Evolutionary conservation across 1,139 yeast species (phyloP), one percentile per base, ranked within the genome.

Genomic region (Geotrichum cucujoidarum): DNA sequence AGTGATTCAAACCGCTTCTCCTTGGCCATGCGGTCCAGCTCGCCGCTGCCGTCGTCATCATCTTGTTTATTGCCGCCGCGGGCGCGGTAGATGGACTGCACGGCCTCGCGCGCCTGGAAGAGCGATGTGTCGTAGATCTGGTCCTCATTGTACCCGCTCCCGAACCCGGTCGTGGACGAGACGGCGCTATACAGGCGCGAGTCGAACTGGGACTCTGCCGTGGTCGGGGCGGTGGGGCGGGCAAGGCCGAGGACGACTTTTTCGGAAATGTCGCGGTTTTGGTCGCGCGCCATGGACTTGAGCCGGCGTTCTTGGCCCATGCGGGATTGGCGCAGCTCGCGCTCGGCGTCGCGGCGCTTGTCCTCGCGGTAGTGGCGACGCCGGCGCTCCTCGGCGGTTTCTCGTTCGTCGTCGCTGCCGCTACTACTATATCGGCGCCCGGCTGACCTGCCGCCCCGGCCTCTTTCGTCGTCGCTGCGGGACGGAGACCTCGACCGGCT

Each of bases 111-210:
- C 2, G 72, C 75, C 36, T 68, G 66, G 58, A 80, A 81, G 30
- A 81, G 61, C 1, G 85, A 79, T 47, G 64, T 70, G 54, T 78
- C 83, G 55, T 81, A 81, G 2, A 77, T 65, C 55, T 75, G 77
- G 48, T 75, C 80, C 31, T 72, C 75, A 49, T 68, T 66, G 46
- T 68, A 67, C 33, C 69, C 66, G 5, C 69, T 64, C 16, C 70
- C 65, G 3, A 58, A 53, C 2, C 54, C 57, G 4, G 54, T 55
- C 1, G 68, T 55, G 10, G 62, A 61, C 2, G 77, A 71, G 4
- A 74, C 74, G 34, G 72, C 72, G 10, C 75, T 62, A 54, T 72
- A 78, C 30, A 81, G 60, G 21, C 83, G 68, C 0, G 83, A 72
- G 58, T 81, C 87, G 56, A 76, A 77, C 51, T 71, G 72, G 1